phyloP scores from a whole-genome alignment of 1,284 basidiomycete genomes.

The Blastosporella zonata region DNA sequence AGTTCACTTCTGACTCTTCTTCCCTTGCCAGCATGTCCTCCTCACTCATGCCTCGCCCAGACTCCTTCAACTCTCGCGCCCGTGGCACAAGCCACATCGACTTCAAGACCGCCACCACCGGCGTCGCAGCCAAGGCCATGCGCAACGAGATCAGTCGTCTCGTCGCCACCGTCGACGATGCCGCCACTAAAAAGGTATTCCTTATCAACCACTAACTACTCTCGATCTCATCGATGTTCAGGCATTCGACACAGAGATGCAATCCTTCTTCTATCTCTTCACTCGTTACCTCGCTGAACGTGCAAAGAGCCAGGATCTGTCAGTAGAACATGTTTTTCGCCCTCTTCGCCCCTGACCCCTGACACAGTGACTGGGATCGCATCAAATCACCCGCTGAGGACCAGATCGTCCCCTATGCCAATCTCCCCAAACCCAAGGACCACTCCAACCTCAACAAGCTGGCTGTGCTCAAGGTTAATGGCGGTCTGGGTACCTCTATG shows the following conservation, averaged over 20 bases:
- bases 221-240: constrained; percentile 34
- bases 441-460: constrained; percentile 85
- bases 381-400: constrained; percentile 94
- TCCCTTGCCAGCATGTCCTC: constrained; percentile 46
- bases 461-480: constrained; percentile 99
- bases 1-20: constrained; percentile 16
- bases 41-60: constrained; percentile 56
- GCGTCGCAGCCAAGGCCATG: constrained; percentile 97
- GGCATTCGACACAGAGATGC: constrained; percentile 98
- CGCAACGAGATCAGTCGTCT: constrained; percentile 96
- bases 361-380: constrained; percentile 89
- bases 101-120: constrained; percentile 98
- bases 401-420: constrained; percentile 88
- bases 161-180: constrained; percentile 81
- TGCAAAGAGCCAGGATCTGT: constrained; percentile 95
- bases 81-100: constrained; percentile 74
- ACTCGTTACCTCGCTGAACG: constrained; percentile 96
- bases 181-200: constrained; percentile 75
- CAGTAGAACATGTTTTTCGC: constrained; percentile 34
- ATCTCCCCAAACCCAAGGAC: constrained; percentile 63
- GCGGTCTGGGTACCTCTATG: constrained; percentile 98
- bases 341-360: constrained; percentile 15
- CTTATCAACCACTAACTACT: not conserved
- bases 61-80: constrained; percentile 62
- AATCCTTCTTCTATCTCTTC: constrained; percentile 98